These are phyloP conservation scores for Geotrichum histeridarum DNA, from an alignment of 1,139 yeast species.

Conservation along the genomic window DNA sequence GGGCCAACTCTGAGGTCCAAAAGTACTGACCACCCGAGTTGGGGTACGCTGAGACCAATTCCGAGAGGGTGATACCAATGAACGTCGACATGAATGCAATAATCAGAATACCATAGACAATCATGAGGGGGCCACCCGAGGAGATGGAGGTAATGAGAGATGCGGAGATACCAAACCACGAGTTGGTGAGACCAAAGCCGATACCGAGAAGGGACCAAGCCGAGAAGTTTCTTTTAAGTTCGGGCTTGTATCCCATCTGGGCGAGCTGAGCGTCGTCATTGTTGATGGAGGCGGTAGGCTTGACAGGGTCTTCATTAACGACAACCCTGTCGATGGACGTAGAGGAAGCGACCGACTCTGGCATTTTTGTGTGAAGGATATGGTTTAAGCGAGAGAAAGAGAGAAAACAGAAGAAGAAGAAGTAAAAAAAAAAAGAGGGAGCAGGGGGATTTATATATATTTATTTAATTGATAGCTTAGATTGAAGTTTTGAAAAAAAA, in stretches of 20 bases:
- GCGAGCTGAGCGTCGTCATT: conserved; percentile 19
- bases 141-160: conserved; percentile 47
- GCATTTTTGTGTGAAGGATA: neutral
- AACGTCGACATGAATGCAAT: conserved; percentile 47
- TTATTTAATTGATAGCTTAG: neutral
- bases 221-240: conserved; percentile 49
- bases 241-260: conserved; percentile 31
- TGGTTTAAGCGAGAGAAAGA: neutral
- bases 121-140: conserved; percentile 49
- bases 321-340: neutral
- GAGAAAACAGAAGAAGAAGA: neutral
- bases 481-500: too few relatives aligned
- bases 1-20: conserved; percentile 55
- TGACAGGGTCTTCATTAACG: neutral
- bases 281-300: neutral
- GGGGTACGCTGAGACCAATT: conserved; percentile 52
- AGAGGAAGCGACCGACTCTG: neutral
- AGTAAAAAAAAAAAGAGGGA: neutral
- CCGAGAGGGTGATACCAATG: conserved; percentile 48
- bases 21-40: conserved; percentile 58
- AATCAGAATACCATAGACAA: conserved; percentile 48
- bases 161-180: conserved; percentile 52
- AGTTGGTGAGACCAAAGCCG: conserved; percentile 51
- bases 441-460: neutral
- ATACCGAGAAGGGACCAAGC: conserved; percentile 51